A percentile compares a stretch with the other conserved stretches of the same genome.
Evolutionary conservation across 306 rosid species (phyloP).

Genomic region (Malus sylvestris): DNA sequence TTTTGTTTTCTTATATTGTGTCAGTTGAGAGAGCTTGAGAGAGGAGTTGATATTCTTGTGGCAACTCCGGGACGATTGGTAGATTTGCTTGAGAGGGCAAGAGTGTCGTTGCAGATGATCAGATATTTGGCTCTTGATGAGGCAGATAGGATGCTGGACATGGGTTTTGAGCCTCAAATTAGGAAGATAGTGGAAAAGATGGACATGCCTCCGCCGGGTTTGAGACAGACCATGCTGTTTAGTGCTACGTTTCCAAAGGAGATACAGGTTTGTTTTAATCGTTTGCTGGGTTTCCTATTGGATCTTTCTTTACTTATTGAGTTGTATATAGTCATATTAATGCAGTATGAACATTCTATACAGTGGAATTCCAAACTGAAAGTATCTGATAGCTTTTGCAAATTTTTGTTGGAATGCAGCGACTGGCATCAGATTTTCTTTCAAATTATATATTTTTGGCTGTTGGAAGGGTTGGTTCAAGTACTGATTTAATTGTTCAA

Average conservation of each 20-base stretch:
- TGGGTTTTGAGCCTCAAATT: slow-evolving; percentile 96
- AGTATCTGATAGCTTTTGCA: slow-evolving; percentile 10
- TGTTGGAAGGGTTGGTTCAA: slow-evolving; percentile 98
- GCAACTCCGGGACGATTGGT: slow-evolving; percentile 90
- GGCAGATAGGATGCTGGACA: slow-evolving; percentile 92
- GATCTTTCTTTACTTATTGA: background rate
- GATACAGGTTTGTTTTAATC: slow-evolving; percentile 58
- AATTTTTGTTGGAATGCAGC: slow-evolving; percentile 39
- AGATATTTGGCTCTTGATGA: slow-evolving; percentile 78
- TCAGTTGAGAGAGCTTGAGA: slow-evolving; percentile 75
- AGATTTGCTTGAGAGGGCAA: slow-evolving; percentile 82
- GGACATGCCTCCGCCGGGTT: slow-evolving; percentile 85
- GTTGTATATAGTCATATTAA: background rate
- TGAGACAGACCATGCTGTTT: slow-evolving; percentile 70
- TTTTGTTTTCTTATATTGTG: background rate
- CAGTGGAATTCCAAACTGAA: background rate
- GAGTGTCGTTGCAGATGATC: slow-evolving; percentile 69
- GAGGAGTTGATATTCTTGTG: slow-evolving; percentile 89
- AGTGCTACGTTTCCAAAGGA: slow-evolving; percentile 88
- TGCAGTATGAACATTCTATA: background rate
- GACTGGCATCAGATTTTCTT: slow-evolving; percentile 92
- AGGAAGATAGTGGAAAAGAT: slow-evolving; percentile 77
- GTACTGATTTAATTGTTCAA: slow-evolving; percentile 88
- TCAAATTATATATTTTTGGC: slow-evolving; percentile 76
- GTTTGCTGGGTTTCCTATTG: background rate